These are phyloP conservation scores for Alternaria solani DNA, from an alignment of 2,329 filamentous ascomycete species.

Conservation along the genomic window DNA sequence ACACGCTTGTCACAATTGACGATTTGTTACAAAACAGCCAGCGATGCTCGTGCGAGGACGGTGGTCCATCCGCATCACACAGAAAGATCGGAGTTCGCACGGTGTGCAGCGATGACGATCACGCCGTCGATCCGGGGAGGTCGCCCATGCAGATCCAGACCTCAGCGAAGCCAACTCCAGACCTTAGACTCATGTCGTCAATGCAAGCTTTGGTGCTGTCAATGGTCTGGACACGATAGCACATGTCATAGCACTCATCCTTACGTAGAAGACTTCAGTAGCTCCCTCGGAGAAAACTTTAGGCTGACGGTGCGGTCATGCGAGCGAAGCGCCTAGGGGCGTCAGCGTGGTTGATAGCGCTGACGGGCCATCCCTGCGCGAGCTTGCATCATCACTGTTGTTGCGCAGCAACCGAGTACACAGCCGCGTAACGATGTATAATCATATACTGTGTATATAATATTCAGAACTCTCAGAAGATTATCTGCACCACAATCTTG, in stretches of 20 bases:
- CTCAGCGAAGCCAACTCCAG: background rate
- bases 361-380: slow-evolving; percentile 16
- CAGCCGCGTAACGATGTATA: slow-evolving; percentile 23
- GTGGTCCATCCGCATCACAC: background rate
- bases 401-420: slow-evolving; percentile 24
- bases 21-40: slow-evolving; percentile 5
- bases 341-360: slow-evolving; percentile 10
- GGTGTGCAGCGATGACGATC: slow-evolving; percentile 24
- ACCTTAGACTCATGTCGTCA: slow-evolving; percentile 5
- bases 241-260: slow-evolving; percentile 15
- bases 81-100: background rate
- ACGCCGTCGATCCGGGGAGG: slow-evolving; percentile 21
- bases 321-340: slow-evolving; percentile 9
- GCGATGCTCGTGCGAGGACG: slow-evolving; percentile 1
- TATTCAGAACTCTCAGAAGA: background rate
- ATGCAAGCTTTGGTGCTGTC: background rate
- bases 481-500: background rate
- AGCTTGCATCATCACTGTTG: slow-evolving; percentile 22
- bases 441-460: background rate
- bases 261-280: slow-evolving; percentile 19
- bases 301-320: slow-evolving; percentile 15
- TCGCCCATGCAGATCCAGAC: background rate
- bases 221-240: slow-evolving; percentile 7
- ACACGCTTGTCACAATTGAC: background rate
- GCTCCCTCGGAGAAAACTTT: slow-evolving; percentile 10